These are phyloP conservation scores for Neofusicoccum umdonicola DNA, from an alignment of 2,329 filamentous ascomycete species.

Conservation along the genomic window DNA sequence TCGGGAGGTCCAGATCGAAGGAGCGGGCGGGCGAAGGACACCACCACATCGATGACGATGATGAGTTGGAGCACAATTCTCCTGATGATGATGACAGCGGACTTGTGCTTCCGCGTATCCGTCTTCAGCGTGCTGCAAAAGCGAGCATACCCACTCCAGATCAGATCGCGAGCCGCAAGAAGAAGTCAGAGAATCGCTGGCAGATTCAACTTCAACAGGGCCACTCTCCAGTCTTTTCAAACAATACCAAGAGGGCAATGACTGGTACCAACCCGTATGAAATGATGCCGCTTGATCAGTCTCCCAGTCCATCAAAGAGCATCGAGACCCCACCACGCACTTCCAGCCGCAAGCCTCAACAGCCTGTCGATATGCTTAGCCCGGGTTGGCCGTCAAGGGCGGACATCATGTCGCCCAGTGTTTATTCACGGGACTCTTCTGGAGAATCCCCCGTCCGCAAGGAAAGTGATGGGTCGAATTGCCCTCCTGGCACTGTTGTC, in stretches of 20 bases:
- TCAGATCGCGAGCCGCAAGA: constrained; percentile 39
- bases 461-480: constrained; percentile 30
- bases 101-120: constrained; percentile 15
- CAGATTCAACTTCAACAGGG: constrained; percentile 39
- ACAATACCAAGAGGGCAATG: neutral
- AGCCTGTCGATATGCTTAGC: constrained; percentile 2
- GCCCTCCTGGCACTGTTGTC: constrained; percentile 36
- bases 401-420: constrained; percentile 42
- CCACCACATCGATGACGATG: neutral
- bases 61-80: neutral
- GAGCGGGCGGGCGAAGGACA: neutral
- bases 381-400: constrained; percentile 5
- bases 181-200: constrained; percentile 42
- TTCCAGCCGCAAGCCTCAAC: constrained; percentile 1
- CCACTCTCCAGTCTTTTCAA: constrained; percentile 27
- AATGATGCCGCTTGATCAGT: constrained; percentile 24
- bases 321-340: constrained; percentile 1
- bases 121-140: constrained; percentile 15
- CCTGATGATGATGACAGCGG: neutral
- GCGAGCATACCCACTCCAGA: constrained; percentile 34
- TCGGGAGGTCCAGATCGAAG: neutral
- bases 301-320: constrained; percentile 16
- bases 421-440: constrained; percentile 47
- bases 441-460: constrained; percentile 34
- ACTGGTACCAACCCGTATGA: constrained; percentile 32